Evolutionary conservation across 2,329 filamentous ascomycete genomes (phyloP).

Genomic region (Alternaria ethzedia): DNA sequence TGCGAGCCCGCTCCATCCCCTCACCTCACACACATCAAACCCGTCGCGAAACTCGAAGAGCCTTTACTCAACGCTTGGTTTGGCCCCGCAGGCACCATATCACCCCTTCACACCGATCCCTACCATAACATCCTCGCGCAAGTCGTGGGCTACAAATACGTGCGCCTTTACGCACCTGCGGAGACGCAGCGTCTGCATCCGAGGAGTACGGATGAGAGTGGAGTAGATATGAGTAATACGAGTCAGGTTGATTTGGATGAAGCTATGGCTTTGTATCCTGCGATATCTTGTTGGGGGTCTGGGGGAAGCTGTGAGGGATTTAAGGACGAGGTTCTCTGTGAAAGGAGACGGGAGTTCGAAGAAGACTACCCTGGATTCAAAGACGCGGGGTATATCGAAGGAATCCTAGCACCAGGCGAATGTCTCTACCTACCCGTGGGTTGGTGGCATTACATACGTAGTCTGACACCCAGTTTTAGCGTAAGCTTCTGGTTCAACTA

Average conservation of each 20-base stretch:
- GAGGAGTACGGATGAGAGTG: slow-evolving; percentile 64
- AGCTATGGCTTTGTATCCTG: slow-evolving; percentile 61
- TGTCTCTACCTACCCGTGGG: slow-evolving; percentile 88
- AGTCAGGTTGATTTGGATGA: slow-evolving; percentile 76
- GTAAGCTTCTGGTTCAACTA: slow-evolving; percentile 87
- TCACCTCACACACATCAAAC: slow-evolving; percentile 22
- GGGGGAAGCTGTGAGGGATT: slow-evolving; percentile 47
- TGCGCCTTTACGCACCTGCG: slow-evolving; percentile 83
- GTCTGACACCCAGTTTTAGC: slow-evolving; percentile 85
- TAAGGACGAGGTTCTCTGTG: slow-evolving; percentile 30
- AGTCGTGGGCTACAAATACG: slow-evolving; percentile 87
- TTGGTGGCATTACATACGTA: slow-evolving; percentile 98
- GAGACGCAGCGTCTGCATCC: slow-evolving; percentile 64
- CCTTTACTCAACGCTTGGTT: slow-evolving; percentile 92
- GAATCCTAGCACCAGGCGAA: slow-evolving; percentile 80
- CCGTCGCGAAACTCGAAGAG: slow-evolving; percentile 48
- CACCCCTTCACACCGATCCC: slow-evolving; percentile 89
- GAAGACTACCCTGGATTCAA: slow-evolving; percentile 61
- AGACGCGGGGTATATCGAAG: slow-evolving; percentile 72
- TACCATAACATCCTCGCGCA: slow-evolving; percentile 93
- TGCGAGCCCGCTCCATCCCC: slow-evolving; percentile 57
- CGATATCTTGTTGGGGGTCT: slow-evolving; percentile 24
- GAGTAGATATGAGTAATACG: slow-evolving; percentile 93
- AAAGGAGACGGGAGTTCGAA: slow-evolving; percentile 27
- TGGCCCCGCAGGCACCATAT: slow-evolving; percentile 85